A percentile compares a stretch with the other conserved stretches of the same genome.
Conservation (phyloP, 768 basidiomycete species). For the Macrocybe gigantea region DNA sequence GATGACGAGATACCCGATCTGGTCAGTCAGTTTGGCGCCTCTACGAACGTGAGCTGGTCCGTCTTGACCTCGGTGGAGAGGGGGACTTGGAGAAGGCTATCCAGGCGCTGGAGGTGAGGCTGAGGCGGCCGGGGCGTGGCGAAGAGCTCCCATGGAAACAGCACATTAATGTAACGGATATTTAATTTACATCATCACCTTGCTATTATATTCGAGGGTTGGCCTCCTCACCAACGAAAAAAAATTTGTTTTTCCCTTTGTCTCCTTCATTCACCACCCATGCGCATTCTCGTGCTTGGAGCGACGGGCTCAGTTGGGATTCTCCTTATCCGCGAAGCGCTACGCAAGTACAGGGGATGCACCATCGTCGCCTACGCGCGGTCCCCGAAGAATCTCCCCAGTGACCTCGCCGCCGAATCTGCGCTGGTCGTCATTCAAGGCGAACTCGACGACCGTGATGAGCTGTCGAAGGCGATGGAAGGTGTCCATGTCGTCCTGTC, state of each 20-base stretch:
- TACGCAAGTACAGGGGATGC: constrained; percentile 30
- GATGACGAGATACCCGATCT: constrained; percentile 48
- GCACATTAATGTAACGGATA: not conserved
- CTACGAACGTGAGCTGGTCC: constrained; percentile 44
- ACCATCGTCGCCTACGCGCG: constrained; percentile 58
- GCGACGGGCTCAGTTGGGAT: constrained; percentile 60
- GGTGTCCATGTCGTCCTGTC: constrained; percentile 61
- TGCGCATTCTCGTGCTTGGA: constrained; percentile 62
- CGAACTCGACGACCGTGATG: constrained; percentile 44
- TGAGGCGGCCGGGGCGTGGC: constrained; percentile 35
- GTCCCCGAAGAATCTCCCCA: constrained; percentile 56
- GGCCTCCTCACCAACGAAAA: not conserved
- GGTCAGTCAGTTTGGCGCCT: constrained; percentile 35
- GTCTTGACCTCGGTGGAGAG: constrained; percentile 33
- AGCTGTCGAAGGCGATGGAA: constrained; percentile 45
- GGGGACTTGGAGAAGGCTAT: constrained; percentile 46
- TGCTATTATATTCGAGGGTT: not conserved
- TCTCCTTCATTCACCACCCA: constrained; percentile 2
- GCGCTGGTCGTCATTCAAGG: constrained; percentile 48
- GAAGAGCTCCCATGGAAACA: constrained; percentile 15
- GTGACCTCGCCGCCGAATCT: constrained; percentile 37
- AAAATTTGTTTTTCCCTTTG: not conserved
- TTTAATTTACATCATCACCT: not conserved
- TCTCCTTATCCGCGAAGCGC: constrained; percentile 49
- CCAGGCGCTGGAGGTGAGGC: constrained; percentile 39